These are phyloP conservation scores for Cryphonectria nitschkei DNA, from an alignment of 2,329 filamentous ascomycete species.

Conservation along the genomic window DNA sequence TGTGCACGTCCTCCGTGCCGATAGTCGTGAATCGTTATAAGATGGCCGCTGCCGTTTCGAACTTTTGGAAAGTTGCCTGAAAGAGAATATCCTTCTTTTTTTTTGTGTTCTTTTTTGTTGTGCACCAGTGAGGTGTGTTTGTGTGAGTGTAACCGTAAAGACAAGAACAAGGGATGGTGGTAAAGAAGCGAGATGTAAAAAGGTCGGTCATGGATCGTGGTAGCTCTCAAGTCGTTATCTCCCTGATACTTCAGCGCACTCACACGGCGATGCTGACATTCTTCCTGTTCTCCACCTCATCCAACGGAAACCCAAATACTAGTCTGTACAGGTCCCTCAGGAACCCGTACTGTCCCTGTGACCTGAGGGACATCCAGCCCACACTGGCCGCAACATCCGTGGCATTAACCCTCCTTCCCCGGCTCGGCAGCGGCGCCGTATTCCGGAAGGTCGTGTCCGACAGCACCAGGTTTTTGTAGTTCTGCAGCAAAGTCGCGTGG, in stretches of 20 bases:
- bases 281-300: slow-evolving; percentile 73
- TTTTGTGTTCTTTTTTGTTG: neutral
- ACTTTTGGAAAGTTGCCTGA: slow-evolving; percentile 2
- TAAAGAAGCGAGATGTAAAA: neutral
- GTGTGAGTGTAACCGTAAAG: neutral
- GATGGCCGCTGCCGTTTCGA: neutral
- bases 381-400: slow-evolving; percentile 82
- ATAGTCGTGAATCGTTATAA: slow-evolving; percentile 22
- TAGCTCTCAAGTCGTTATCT: neutral
- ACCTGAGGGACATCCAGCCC: slow-evolving; percentile 70
- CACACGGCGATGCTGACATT: slow-evolving; percentile 64
- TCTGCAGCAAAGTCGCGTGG: slow-evolving; percentile 73
- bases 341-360: slow-evolving; percentile 71
- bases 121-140: neutral
- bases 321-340: slow-evolving; percentile 80
- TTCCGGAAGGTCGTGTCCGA: slow-evolving; percentile 70
- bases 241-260: neutral
- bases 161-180: neutral
- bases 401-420: slow-evolving; percentile 65
- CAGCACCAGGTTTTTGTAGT: slow-evolving; percentile 79
- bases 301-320: slow-evolving; percentile 82
- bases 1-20: neutral
- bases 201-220: neutral
- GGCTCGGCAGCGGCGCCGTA: slow-evolving; percentile 56
- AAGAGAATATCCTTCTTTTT: neutral